Conservation (phyloP, 441 rosid genomes). For the Aleurites moluccanus region DNA sequence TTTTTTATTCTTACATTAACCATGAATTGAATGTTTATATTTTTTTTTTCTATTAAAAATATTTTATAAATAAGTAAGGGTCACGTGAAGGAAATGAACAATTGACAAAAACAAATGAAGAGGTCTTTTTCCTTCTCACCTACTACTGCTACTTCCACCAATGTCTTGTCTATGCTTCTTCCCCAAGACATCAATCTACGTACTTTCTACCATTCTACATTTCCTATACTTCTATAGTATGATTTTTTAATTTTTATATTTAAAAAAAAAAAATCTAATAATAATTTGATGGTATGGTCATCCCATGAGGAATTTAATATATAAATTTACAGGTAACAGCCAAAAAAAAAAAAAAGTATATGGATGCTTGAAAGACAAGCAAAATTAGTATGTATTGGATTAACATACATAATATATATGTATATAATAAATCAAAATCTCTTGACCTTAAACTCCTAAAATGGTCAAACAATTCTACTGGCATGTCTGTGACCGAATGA, state of each 20-base stretch:
- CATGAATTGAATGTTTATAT: too few relatives aligned
- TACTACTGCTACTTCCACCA: not conserved
- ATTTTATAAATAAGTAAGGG: not conserved
- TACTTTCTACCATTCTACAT: too few relatives aligned
- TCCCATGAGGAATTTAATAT: too few relatives aligned
- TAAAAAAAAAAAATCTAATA: too few relatives aligned
- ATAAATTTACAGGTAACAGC: too few relatives aligned
- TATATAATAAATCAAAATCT: too few relatives aligned
- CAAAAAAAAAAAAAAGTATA: too few relatives aligned
- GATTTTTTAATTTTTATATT: too few relatives aligned
- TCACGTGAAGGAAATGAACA: slow-evolving; percentile 36
- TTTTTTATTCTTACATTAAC: too few relatives aligned
- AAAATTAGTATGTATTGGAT: not conserved
- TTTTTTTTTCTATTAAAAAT: too few relatives aligned
- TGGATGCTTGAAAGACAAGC: slow-evolving; percentile 19
- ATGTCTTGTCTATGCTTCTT: slow-evolving; percentile 6
- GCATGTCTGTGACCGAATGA: slow-evolving; percentile 20
- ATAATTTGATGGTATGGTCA: too few relatives aligned
- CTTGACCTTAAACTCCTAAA: not conserved
- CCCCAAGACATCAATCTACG: not conserved
- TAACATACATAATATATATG: not conserved
- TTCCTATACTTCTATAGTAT: not conserved
- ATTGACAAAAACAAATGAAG: slow-evolving; percentile 15
- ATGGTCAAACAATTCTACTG: slow-evolving; percentile 1
- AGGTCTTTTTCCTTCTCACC: slow-evolving; percentile 19